Base-by-base conservation (phyloP, 768 basidiomycete genomes). In the Boletus reticuloceps region DNA sequence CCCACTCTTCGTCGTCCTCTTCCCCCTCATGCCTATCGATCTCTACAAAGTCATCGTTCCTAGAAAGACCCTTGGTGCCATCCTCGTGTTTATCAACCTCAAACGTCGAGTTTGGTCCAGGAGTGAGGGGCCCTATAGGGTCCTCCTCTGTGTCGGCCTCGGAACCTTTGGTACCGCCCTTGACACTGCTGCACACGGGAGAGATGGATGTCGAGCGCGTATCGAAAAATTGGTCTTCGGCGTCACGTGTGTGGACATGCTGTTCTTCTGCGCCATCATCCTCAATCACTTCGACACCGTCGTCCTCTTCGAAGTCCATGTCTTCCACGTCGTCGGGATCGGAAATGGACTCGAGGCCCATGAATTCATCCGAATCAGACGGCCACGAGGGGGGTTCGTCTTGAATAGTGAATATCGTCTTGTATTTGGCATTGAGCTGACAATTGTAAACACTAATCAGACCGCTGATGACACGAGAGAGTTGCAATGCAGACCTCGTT, bases 351-450 rank as follows among this genome's bases (percentile, higher is more conserved):
- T 92, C 88, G 20, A 94, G 71, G 1, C 86, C 91, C 75, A 89
- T 84, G 39, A 64, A 71, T 54, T 88, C 88, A 54, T 91, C 91
- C 11, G 79, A 83, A 65, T 88, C 88, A 1, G 69, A 80, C 8
- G 84, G 80, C 93, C 94, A 97, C 6, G 79, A 80, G 2, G 94
- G 93, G 1, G 89, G 91, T 59, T 94, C 91, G 39, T 94, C 88
- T 58, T 91, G 90, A 5, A 98, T 80, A 0, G 89, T 85, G 60
- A 98, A 94, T 51, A 95, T 91, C 37, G 83, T 77, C 65, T 85
- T 83, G 42, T 84, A 81, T 40, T 82, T 78, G 74, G 82, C 62
- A 27, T 60, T 65, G 58, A 59, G 61, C 60, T 63, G 29, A 47
- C 42, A 34, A 34, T 50, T 27, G 40, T 29, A 41, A 40, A 43